Evolutionary conservation across 768 basidiomycete species (phyloP).

Genomic region (Amanita muscaria): DNA sequence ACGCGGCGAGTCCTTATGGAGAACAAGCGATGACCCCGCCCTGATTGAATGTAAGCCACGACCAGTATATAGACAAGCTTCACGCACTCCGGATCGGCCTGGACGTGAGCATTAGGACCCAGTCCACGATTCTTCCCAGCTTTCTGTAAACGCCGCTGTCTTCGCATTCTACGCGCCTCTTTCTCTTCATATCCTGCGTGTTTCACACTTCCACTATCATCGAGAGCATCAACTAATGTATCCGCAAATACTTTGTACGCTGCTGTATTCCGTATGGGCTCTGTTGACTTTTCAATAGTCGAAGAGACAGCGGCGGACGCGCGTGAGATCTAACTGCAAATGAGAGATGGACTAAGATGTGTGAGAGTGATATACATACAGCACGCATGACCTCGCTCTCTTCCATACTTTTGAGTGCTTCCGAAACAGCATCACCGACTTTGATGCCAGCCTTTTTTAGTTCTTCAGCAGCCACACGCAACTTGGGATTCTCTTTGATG

Average conservation of each 20-base stretch:
- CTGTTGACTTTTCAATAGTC: conserved; percentile 82
- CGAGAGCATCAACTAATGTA: conserved; percentile 84
- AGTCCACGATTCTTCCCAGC: conserved; percentile 66
- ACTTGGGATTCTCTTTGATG: conserved; percentile 90
- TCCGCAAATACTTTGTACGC: conserved; percentile 91
- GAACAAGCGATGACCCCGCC: conserved; percentile 77
- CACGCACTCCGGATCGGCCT: conserved; percentile 76
- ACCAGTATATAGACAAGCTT: conserved; percentile 3
- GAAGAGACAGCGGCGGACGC: conserved; percentile 81
- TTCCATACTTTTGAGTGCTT: conserved; percentile 88
- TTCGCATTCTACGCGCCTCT: conserved; percentile 73
- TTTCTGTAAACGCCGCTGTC: conserved; percentile 76
- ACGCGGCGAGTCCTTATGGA: conserved; percentile 74
- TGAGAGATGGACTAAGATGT: background rate
- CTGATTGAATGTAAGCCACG: conserved; percentile 27
- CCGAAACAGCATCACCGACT: conserved; percentile 88
- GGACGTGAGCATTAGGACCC: conserved; percentile 36
- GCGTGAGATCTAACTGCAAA: conserved; percentile 60
- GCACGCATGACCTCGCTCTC: conserved; percentile 89
- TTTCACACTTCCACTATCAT: conserved; percentile 88
- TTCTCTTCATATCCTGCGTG: conserved; percentile 96
- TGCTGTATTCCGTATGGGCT: conserved; percentile 93
- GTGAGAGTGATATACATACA: conserved; percentile 31
- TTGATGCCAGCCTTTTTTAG: conserved; percentile 83
- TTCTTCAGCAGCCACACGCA: conserved; percentile 90